Percentiles rank a stretch among this genome's conserved stretches.
phyloP scores from a whole-genome alignment of 1,284 basidiomycete species.

The Cryptococcus sp. region DNA sequence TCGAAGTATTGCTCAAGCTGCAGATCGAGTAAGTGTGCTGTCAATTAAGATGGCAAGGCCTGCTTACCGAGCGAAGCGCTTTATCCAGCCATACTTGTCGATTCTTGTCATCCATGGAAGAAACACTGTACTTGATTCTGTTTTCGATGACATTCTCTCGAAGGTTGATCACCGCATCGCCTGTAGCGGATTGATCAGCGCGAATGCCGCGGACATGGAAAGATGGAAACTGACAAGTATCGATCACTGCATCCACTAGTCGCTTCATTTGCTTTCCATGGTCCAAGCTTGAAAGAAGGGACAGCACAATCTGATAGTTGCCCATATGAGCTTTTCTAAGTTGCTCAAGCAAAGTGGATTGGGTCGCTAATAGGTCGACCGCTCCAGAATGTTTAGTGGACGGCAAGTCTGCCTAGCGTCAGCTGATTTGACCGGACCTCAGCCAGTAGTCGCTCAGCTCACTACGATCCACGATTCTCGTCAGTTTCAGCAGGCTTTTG shows the following conservation, averaged over 20 bases:
- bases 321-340: constrained; percentile 84
- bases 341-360: constrained; percentile 77
- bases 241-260: constrained; percentile 83
- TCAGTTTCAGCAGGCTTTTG: constrained; percentile 76
- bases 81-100: constrained; percentile 50
- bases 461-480: constrained; percentile 71
- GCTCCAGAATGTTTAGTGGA: constrained; percentile 62
- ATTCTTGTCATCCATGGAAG: constrained; percentile 67
- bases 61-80: constrained; percentile 52
- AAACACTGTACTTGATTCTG: constrained; percentile 80
- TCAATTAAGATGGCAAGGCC: neutral
- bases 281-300: constrained; percentile 84
- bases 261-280: constrained; percentile 77
- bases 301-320: constrained; percentile 85
- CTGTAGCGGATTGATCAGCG: constrained; percentile 47
- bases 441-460: no score
- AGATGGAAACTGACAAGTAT: constrained; percentile 66
- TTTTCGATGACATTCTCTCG: constrained; percentile 83
- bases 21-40: neutral
- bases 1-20: constrained; percentile 73
- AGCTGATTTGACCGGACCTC: neutral
- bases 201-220: neutral
- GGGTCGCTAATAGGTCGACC: constrained; percentile 76
- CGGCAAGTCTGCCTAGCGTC: constrained; percentile 32
- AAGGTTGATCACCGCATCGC: constrained; percentile 84